Base-by-base conservation (phyloP, 345 rosid genomes). In the Euclidium syriacum region DNA sequence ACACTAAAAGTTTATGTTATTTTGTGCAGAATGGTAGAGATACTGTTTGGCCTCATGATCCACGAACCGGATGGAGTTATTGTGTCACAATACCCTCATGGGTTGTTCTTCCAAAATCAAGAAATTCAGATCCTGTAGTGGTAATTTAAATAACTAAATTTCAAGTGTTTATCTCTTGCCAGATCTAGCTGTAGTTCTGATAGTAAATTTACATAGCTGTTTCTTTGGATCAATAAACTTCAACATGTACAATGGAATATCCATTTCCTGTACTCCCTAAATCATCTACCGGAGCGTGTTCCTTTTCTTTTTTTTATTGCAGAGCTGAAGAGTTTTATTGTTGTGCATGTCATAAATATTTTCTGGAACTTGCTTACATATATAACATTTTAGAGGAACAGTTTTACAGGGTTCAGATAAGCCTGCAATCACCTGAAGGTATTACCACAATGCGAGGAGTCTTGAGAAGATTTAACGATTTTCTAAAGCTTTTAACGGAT, bases 391-490 rank as follows among this genome's bases (percentile, higher is more conserved):
- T 71, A 23, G 69, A 38, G 52, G 32, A 71, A 71, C 99, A 94
- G 99, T 94, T 90, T 86, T 94, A 94, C 86, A 90, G 99, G 96
- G 88, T 90, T 70, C 96, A 94, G 82, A 73, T 90, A 59, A 88
- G 97, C 59, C 2, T 94, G 36, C 97, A 94, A 72, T 87, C 99
- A 17, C 96, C 92, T 19, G 95, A 86, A 69, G 99, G 97, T 55
- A 62, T 80, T 58, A 90, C 96, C 25, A 74, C 80, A 18, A 77
- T 73, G 27, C 83, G 79, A 52, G 90, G 75, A 51, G 86, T 87
- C 15, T 73, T 87, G 78, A 82, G 97, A 84, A 84, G 99, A 79
- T 94, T 94, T 78, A 94, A 87, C 80, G 90, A 94, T 67, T 90
- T 94, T 72, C 61, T 90, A 65, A 90, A 79, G 83, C 81, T 94